phyloP scores from a whole-genome alignment of 192 early-diverging fungal genomes.

The Rhizophagus clarus region DNA sequence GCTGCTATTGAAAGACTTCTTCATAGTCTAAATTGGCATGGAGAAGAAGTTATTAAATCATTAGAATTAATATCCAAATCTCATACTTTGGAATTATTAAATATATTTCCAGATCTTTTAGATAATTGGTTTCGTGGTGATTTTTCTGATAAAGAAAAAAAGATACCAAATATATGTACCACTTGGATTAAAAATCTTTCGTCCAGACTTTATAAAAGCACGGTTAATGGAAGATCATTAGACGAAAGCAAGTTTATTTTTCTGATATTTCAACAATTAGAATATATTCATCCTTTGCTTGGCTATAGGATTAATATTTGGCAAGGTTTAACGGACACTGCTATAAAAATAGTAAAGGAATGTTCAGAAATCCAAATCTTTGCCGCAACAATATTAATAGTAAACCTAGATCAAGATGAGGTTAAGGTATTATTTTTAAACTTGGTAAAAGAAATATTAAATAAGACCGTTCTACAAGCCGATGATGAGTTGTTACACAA shows the following conservation, averaged over 20 bases:
- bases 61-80: not conserved
- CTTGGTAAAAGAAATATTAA: not conserved
- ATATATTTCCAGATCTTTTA: not conserved
- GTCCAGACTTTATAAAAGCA: not conserved
- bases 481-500: not conserved
- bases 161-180: not conserved
- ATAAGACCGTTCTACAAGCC: not conserved
- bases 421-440: not conserved
- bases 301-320: not conserved
- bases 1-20: not conserved
- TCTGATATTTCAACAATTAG: not conserved
- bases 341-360: too few species aligned
- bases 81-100: not conserved
- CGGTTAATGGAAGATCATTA: not conserved
- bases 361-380: not conserved
- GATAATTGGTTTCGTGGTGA: not conserved
- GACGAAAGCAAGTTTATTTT: not conserved
- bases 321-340: too few species aligned
- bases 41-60: not conserved
- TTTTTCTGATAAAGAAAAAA: not conserved
- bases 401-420: not conserved
- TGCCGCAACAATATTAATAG: not conserved
- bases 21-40: not conserved
- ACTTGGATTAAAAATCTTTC: not conserved
- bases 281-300: not conserved